Evolutionary conservation across 176 grass and related monocot genomes (phyloP), one percentile per base, ranked within the genome.

Genomic region (Eleusine indica): DNA sequence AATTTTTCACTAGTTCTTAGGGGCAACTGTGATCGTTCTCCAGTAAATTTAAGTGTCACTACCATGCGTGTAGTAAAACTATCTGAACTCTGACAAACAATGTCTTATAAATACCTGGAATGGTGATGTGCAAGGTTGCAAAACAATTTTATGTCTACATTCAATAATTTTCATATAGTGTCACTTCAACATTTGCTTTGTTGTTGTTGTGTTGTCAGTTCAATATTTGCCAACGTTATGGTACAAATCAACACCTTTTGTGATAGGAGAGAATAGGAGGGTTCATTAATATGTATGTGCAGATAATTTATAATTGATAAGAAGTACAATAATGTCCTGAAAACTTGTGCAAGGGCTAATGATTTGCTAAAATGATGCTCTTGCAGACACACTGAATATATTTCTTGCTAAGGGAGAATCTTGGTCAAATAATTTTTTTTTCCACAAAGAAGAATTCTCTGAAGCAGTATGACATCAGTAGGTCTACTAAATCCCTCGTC

Each of bases 391-490:
- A 76, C 66, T 22, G 16, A 69, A 72, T 82, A 66, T 9, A 62
- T 68, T 54, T 68, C 39, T 22, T 13, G 39, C 53, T 32, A 71
- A 66, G 17, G n/a, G 77, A 78, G 15, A 53, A 64, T 41, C 30
- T 77, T 51, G 43, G 3, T 84, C 80, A 49, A 46, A 57, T 25
- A 49, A 25, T 25, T 25, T 54, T 51, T 11, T 51, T 32, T 62
- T 22, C 66, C 62, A 32, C 64, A 80, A 80, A 49, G 21, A 39
- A 79, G 22, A 80, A 73, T 11, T 5, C 75, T 73, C 7, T 62
- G 19, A 0, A 54, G 54, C 56, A 90, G 68, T 68, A 94, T 97
- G 91, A 86, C 89, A 67, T 94, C 94, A 16, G 67, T 88, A 67
- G 88, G 73, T 58, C 65, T 86, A 71, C 66, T 68, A 48, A 54